Evolutionary conservation across 2,329 filamentous ascomycete genomes (phyloP).

Genomic region (Sclerotinia trifoliorum): DNA sequence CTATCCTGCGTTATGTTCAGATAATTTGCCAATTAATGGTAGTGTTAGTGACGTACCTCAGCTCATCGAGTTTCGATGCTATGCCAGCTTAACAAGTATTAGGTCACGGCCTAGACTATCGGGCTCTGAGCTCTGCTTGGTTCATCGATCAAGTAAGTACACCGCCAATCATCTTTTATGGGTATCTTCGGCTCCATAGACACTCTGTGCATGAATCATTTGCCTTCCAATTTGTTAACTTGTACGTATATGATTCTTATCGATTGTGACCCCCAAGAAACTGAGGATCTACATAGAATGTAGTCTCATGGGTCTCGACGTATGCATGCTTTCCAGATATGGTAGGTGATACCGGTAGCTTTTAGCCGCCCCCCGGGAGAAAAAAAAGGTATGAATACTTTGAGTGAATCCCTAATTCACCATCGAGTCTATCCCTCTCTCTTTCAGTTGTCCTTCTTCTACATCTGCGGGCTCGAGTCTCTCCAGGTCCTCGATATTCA

Average conservation of each 20-base stretch:
- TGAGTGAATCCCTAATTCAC: neutral
- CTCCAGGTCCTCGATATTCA: neutral
- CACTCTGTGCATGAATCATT: neutral
- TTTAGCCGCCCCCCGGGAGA: neutral
- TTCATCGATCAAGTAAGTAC: constrained; percentile 10
- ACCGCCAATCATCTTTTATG: constrained; percentile 13
- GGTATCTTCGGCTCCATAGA: constrained; percentile 10
- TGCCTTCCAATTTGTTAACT: neutral
- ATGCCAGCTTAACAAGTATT: neutral
- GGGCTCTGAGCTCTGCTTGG: neutral
- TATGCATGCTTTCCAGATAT: constrained; percentile 18
- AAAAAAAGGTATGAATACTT: constrained; percentile 6
- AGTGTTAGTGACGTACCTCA: too few species aligned
- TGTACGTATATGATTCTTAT: constrained; percentile 11
- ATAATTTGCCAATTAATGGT: neutral
- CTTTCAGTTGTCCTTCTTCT: neutral
- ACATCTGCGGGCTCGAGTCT: neutral
- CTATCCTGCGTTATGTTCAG: too few species aligned
- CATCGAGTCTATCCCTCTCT: neutral
- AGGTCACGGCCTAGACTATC: neutral
- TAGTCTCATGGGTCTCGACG: neutral
- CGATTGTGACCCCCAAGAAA: neutral
- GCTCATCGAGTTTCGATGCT: too few species aligned
- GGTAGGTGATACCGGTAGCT: constrained; percentile 20
- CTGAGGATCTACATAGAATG: constrained; percentile 10